Evolutionary conservation across 2,329 filamentous ascomycete species (phyloP), one percentile per base, ranked within the genome.

Genomic region (Cercospora sojina): DNA sequence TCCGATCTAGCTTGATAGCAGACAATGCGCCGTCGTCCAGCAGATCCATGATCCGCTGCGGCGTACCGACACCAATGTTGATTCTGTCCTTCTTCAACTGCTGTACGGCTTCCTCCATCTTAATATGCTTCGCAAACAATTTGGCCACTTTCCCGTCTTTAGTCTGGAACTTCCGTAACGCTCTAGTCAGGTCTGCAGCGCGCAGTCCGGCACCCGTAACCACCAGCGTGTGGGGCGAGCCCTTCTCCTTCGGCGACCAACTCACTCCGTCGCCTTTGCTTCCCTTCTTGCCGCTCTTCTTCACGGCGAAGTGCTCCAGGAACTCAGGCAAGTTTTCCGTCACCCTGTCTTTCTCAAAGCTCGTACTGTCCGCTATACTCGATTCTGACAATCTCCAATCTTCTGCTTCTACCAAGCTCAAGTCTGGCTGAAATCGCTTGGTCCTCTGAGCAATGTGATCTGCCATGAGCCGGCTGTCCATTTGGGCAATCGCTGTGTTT

Each of bases 71-170:
- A 2, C 91, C 93, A 69, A 98, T 91, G 29, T 92, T 92, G 12
- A 93, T 91, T 68, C 84, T 85, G 61, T 82, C 83, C 69, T 83
- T 86, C 74, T 90, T 85, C 49, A 96, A 87, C 76, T 91, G 91
- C 66, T 90, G 84, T 61, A 93, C 87, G 35, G 93, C 91, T 74
- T 98, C 94, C 62, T 91, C 87, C 10, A 99, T 80, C 80, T 99
- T 99, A 83, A 99, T 96, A 78, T 99, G 95, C 79, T 99, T 99
- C 32, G 95, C 94, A 79, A 99, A 99, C 76, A 99, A 83, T 79
- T 99, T 99, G 2, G 91, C 91, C 1, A 99, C 89, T 55, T 87
- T 85, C 59, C 86, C 88, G 8, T 92, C 88, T 77, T 95, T 92
- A 61, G 85, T 89, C 76, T 93, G 91, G 73, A 95, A 94, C 70